Conservation (phyloP, 306 rosid genomes). For the Lathyrus tuberosus region DNA sequence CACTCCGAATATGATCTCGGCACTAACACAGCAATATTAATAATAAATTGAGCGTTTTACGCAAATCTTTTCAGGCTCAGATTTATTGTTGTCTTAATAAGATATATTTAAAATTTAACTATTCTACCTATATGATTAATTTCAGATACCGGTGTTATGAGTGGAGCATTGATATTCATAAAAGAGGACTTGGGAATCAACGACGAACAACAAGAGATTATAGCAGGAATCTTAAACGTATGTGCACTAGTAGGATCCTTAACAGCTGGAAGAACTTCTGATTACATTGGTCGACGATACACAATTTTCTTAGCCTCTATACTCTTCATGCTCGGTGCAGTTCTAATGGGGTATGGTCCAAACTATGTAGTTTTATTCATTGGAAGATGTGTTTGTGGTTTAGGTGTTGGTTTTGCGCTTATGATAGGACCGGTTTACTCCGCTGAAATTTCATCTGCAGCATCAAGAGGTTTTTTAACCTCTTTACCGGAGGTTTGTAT, state of each 20-base stretch:
- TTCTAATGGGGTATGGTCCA: constrained; percentile 84
- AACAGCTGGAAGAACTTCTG: constrained; percentile 70
- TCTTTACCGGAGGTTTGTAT: constrained; percentile 76
- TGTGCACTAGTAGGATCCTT: constrained; percentile 72
- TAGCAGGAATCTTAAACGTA: constrained; percentile 56
- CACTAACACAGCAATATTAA: too few relatives aligned
- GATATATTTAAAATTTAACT: too few relatives aligned
- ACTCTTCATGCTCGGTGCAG: constrained; percentile 63
- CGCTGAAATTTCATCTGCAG: constrained; percentile 78
- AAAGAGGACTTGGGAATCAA: constrained; percentile 70
- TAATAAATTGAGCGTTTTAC: too few relatives aligned
- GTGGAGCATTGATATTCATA: constrained; percentile 88
- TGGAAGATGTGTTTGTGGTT: constrained; percentile 73
- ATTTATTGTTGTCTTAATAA: too few relatives aligned
- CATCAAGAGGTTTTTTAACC: constrained; percentile 59
- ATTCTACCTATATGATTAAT: neutral
- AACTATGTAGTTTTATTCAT: constrained; percentile 54
- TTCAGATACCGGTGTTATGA: constrained; percentile 92
- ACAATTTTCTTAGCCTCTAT: constrained; percentile 58
- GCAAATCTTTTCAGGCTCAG: too few relatives aligned
- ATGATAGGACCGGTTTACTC: constrained; percentile 85
- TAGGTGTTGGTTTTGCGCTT: constrained; percentile 85
- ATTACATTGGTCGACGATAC: constrained; percentile 80
- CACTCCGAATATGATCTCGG: too few relatives aligned
- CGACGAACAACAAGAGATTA: constrained; percentile 45